Percentiles rank a stretch among this genome's conserved stretches.
Conservation (phyloP, 805 yeast species). For the Ogataea glucozyma region DNA sequence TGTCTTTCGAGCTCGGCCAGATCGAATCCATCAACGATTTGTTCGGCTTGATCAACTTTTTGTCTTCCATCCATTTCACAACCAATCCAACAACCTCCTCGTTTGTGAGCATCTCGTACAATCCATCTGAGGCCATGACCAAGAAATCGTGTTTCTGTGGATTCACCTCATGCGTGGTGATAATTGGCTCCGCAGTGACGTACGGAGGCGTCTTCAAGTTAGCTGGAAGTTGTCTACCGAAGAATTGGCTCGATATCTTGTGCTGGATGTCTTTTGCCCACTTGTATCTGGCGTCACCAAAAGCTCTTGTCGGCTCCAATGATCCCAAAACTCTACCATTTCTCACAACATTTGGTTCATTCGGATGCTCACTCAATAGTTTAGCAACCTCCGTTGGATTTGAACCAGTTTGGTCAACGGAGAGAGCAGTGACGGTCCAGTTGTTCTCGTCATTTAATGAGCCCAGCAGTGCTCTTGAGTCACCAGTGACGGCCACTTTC, state of each 20-base stretch:
- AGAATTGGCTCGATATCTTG: conserved; percentile 68
- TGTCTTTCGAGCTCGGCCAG: conserved; percentile 33
- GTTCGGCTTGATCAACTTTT: conserved; percentile 58
- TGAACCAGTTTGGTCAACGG: conserved; percentile 93
- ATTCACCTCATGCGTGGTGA: conserved; percentile 75
- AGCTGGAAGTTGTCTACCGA: conserved; percentile 76
- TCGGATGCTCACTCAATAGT: conserved; percentile 85
- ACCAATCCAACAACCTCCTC: conserved; percentile 93
- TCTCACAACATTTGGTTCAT: conserved; percentile 78
- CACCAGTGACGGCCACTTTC: conserved; percentile 95
- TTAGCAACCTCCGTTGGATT: conserved; percentile 85
- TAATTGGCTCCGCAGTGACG: conserved; percentile 94
- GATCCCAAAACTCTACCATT: conserved; percentile 92
- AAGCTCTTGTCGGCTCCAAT: conserved; percentile 92
- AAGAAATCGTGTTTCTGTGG: conserved; percentile 78
- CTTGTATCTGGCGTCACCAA: conserved; percentile 95
- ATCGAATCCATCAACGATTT: conserved; percentile 45
- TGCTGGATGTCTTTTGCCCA: conserved; percentile 75
- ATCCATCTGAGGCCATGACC: conserved; percentile 92
- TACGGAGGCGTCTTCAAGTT: conserved; percentile 88
- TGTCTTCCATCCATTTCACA: conserved; percentile 86
- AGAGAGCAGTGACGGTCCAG: conserved; percentile 87
- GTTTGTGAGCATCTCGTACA: conserved; percentile 86
- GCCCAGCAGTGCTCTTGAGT: conserved; percentile 89
- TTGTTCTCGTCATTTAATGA: conserved; percentile 58